These are phyloP conservation scores for Talaromyces liani DNA, from an alignment of 495 filamentous ascomycete species.

Conservation along the genomic window DNA sequence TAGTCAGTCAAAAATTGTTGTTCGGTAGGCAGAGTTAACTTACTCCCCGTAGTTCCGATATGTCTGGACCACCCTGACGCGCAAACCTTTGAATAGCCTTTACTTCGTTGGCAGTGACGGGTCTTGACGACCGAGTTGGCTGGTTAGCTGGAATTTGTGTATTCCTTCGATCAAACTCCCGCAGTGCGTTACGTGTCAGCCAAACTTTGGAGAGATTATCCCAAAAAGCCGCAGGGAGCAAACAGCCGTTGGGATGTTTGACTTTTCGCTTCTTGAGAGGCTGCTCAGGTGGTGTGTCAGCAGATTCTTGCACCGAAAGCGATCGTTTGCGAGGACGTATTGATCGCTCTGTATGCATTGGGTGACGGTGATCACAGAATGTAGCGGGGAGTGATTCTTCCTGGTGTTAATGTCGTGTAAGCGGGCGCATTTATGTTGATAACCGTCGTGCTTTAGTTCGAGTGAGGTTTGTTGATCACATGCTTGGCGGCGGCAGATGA, in stretches of 20 bases:
- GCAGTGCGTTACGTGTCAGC: neutral
- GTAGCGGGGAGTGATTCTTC: too few relatives aligned
- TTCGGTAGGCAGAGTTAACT: neutral
- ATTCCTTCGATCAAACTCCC: constrained; percentile 6
- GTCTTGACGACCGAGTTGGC: neutral
- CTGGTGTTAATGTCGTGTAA: too few relatives aligned
- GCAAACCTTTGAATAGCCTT: constrained; percentile 1
- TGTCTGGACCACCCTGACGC: constrained; percentile 1
- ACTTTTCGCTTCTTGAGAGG: constrained; percentile 1
- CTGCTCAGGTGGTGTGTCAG: too few relatives aligned
- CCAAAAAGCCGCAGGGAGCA: neutral
- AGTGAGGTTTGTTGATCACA: too few relatives aligned
- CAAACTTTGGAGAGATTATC: constrained; percentile 6
- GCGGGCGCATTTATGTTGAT: too few relatives aligned
- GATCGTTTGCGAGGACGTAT: too few relatives aligned
- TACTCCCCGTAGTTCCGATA: constrained; percentile 9
- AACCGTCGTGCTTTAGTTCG: too few relatives aligned
- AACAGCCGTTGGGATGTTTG: neutral
- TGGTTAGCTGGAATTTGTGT: neutral
- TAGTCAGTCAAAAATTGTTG: neutral
- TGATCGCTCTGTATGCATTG: too few relatives aligned
- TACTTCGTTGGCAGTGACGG: neutral
- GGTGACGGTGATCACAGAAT: too few relatives aligned
- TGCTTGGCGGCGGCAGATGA: too few relatives aligned
- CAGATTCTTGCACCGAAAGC: too few relatives aligned